Evolutionary conservation across 2,329 filamentous ascomycete species (phyloP), one percentile per base, ranked within the genome.

Genomic region (Aspergillus phoenicis): DNA sequence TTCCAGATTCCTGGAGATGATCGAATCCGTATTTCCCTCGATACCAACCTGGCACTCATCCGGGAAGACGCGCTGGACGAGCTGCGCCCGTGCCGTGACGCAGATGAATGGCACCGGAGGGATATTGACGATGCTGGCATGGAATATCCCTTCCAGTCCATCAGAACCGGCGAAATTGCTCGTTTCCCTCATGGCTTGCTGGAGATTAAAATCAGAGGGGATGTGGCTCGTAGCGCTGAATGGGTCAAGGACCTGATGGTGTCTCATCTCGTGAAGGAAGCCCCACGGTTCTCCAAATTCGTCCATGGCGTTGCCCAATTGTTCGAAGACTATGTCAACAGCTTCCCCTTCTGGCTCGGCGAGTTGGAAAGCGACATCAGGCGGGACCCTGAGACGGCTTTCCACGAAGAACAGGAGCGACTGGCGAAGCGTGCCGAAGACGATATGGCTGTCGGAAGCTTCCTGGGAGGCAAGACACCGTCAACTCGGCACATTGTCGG

Each of bases 321-420:
- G 2, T 98, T 98, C 68, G 95, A 98, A 71, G 92, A 99, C 76
- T 87, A 97, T 71, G 93, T 99, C 75, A 98, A 98, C 79, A 93
- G 87, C 64, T 88, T 98, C 71, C 95, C 95, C 13, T 97, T 98
- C 81, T 99, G 95, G 95, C 85, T 98, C 36, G 89, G 89, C 70
- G 91, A 96, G 64, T 84, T 98, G 47, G 94, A 97, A 73, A 91
- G 87, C 33, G 95, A 99, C 73, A 99, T 99, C 72, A 89, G 94
- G 67, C 92, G 91, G 73, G 93, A 98, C 73, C 95, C 95, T 0
- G 91, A 95, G 74, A 85, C 86, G 64, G 94, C 94, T 0, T 97
- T 96, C 73, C 90, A 96, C 66, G 90, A 95, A 70, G 93, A 98
- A 75, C 93, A 97, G 75, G 88, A 94, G 75, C 87, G 90, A 61